A percentile compares a stretch with the other conserved stretches of the same genome.
These are phyloP conservation scores for Leonotis leonurus DNA, from an alignment of 257 asterid genomes.

Conservation along the genomic window DNA sequence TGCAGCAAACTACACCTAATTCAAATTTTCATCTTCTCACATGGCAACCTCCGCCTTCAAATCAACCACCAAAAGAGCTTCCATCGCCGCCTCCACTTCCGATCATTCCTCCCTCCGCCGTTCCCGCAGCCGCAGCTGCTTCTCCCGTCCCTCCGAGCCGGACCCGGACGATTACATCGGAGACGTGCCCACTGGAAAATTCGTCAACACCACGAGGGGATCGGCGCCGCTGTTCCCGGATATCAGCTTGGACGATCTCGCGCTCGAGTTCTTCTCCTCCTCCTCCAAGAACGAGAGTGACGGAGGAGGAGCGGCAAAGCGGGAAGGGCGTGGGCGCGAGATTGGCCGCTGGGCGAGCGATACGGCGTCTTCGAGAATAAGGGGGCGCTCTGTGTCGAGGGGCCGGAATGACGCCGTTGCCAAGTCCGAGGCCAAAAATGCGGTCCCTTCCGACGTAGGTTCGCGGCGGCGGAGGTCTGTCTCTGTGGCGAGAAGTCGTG, in stretches of 20 bases:
- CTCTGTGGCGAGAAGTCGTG: constrained; percentile 52
- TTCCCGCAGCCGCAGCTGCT: constrained; percentile 37
- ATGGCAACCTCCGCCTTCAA: constrained; percentile 92
- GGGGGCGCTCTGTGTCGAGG: constrained; percentile 80
- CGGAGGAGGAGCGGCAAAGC: constrained; percentile 30
- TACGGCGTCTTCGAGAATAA: constrained; percentile 67
- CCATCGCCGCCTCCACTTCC: constrained; percentile 41
- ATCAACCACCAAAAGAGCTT: constrained; percentile 54
- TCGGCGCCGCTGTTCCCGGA: constrained; percentile 48
- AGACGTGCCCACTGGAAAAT: constrained; percentile 51
- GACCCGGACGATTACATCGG: constrained; percentile 38
- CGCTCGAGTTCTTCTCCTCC: constrained; percentile 58
- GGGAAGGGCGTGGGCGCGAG: constrained; percentile 40
- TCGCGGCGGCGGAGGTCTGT: constrained; percentile 43
- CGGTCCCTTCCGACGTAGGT: neutral
- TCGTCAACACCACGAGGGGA: constrained; percentile 75
- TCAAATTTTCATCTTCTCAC: neutral
- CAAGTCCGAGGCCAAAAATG: constrained; percentile 9
- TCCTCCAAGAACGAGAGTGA: constrained; percentile 31
- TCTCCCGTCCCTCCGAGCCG: constrained; percentile 27
- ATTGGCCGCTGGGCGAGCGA: constrained; percentile 80
- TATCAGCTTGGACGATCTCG: constrained; percentile 83
- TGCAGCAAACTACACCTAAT: constrained; percentile 8
- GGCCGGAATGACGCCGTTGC: constrained; percentile 24
- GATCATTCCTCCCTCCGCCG: constrained; percentile 41